Conservation (phyloP, 768 basidiomycete species). For the Dentipellis fragilis region DNA sequence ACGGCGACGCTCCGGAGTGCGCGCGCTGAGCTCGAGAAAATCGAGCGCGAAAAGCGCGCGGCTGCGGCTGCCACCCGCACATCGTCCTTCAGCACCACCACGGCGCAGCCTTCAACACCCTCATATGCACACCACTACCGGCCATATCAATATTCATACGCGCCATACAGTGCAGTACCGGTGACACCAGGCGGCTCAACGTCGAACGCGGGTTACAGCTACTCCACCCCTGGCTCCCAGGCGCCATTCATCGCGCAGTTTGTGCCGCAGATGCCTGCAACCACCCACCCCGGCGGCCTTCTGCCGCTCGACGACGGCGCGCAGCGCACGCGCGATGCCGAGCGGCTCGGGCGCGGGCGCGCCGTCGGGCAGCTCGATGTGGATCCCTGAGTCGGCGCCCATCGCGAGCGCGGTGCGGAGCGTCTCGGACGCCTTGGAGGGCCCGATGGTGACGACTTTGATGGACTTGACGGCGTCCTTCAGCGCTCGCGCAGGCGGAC, state of each 20-base stretch:
- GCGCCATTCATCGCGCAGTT: conserved; percentile 17
- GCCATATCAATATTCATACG: conserved; percentile 49
- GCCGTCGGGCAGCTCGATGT: conserved; percentile 75
- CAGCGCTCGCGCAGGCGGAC: conserved; percentile 82
- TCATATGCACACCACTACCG: conserved; percentile 46
- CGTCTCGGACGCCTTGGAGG: conserved; percentile 79
- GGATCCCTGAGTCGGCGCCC: conserved; percentile 91
- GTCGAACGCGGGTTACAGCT: conserved; percentile 8
- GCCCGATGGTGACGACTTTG: conserved; percentile 90
- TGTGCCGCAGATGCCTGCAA: conserved; percentile 20
- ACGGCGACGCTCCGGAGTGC: conserved; percentile 52
- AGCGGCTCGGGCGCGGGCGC: conserved; percentile 80
- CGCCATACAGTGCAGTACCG: conserved; percentile 33
- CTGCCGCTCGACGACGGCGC: conserved; percentile 59
- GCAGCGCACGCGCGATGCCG: conserved; percentile 78
- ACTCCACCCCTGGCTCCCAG: conserved; percentile 9
- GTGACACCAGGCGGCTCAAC: not conserved
- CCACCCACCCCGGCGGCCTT: conserved; percentile 17
- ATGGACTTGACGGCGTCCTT: conserved; percentile 76
- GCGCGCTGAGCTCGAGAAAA: conserved; percentile 53
- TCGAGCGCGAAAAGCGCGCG: conserved; percentile 61
- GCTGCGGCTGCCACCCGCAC: conserved; percentile 23
- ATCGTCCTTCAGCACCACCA: conserved; percentile 6
- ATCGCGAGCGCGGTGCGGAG: conserved; percentile 95
- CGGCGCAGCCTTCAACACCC: conserved; percentile 3